Evolutionary conservation across 2,329 filamentous ascomycete species (phyloP).

Genomic region (Pseudopyrenochaeta lycopersici): DNA sequence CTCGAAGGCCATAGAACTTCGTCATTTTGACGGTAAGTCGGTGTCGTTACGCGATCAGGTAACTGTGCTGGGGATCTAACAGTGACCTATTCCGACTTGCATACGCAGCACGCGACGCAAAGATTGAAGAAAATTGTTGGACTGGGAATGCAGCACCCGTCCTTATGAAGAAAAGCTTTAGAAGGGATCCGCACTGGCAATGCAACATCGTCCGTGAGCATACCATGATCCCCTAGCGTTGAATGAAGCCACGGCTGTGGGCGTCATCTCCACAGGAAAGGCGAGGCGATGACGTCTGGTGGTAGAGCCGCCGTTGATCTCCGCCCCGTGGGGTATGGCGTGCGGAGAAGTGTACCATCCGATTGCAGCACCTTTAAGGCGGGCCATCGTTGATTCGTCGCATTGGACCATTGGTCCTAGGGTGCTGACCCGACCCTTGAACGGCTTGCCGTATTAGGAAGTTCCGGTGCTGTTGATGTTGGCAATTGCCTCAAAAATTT

Average conservation of each 20-base stretch:
- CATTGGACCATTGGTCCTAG: neutral
- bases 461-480: slow-evolving; percentile 1
- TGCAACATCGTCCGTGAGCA: slow-evolving; percentile 13
- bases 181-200: slow-evolving; percentile 7
- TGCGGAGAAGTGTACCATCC: slow-evolving; percentile 21
- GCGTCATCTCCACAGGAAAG: slow-evolving; percentile 17
- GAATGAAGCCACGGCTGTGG: slow-evolving; percentile 11
- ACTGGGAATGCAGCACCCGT: neutral
- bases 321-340: slow-evolving; percentile 22
- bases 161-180: slow-evolving; percentile 3
- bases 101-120: no score
- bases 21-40: slow-evolving; percentile 21
- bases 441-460: slow-evolving; percentile 1
- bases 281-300: slow-evolving; percentile 21
- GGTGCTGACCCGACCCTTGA: neutral
- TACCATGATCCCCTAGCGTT: slow-evolving; percentile 8
- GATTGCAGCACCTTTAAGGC: neutral
- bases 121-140: neutral
- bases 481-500: neutral
- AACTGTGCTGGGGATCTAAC: neutral
- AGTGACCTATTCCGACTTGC: no score
- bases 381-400: neutral
- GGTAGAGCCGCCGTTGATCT: slow-evolving; percentile 16
- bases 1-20: slow-evolving; percentile 71
- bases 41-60: neutral